Evolutionary conservation across 2,329 filamentous ascomycete genomes (phyloP), one percentile per base, ranked within the genome.

Genomic region (Lizonia empirigonia): DNA sequence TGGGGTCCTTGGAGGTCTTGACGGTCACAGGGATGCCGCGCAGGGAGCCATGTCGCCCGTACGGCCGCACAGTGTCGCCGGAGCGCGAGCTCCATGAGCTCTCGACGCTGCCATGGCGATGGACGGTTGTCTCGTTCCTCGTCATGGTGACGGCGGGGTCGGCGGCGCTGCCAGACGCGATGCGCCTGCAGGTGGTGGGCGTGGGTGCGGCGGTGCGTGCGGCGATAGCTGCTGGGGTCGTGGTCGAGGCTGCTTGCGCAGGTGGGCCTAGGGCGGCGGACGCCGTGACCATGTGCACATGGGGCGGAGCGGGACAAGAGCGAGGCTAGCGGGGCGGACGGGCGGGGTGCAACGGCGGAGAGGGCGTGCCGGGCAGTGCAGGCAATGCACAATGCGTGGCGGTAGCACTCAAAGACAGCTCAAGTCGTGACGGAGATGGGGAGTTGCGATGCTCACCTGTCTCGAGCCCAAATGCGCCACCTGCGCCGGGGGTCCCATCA

Each of bases 61-160:
- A 59, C 53, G 74, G 74, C 73, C 80, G 85, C 60, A 85, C 76
- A 30, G 88, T 91, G 66, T 84, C 82, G 67, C 80, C 82, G 55
- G 86, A 89, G 64, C 82, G 82, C 74, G 82, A 84, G 77, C 85
- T 89, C 76, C 82, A 84, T 59, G 82, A 82, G 79, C 83, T 85
- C 76, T 84, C 84, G 60, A 81, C 77, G 59, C 85, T 86, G 77
- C 82, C 85, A 80, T 87, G 82, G 76, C 85, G 86, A 75, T 80
- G 79, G 65, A 75, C 75, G 66, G 78, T 77, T 71, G 88, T 84
- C 71, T 88, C 85, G 77, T 86, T 83, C 75, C 81, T 83, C 76
- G 85, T 83, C 87, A 90, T 89, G 40, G 41, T 66, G 58, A 52
- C 53, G 37, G 50, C 57, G 48, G 53, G 52, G 36, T 34, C 37